These are phyloP conservation scores for Mycena crocata DNA, from an alignment of 768 basidiomycete genomes.

Conservation along the genomic window DNA sequence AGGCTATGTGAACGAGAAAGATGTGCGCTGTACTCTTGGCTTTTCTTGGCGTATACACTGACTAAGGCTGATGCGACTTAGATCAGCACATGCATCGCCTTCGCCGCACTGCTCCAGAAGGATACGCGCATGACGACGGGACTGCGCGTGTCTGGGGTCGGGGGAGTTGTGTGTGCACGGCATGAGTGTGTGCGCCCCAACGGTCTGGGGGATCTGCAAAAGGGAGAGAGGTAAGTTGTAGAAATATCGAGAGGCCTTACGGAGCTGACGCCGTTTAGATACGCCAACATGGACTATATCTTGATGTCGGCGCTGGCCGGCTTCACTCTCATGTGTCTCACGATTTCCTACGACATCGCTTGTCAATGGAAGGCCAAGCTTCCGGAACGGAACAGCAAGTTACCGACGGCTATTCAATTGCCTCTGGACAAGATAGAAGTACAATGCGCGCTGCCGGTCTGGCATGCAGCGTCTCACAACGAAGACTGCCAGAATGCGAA, in stretches of 20 bases:
- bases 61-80: not conserved
- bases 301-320: conserved; percentile 28
- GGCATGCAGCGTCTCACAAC: conserved; percentile 28
- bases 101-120: conserved; percentile 33
- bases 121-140: conserved; percentile 29
- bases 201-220: too few relatives aligned
- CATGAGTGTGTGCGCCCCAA: conserved; percentile 32
- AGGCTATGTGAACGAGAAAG: conserved; percentile 15
- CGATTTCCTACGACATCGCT: conserved; percentile 40
- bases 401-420: not conserved
- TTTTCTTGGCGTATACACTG: not conserved
- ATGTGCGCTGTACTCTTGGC: conserved; percentile 10
- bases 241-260: conserved; percentile 39
- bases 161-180: conserved; percentile 26
- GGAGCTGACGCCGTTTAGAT: conserved; percentile 32
- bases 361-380: too few relatives aligned
- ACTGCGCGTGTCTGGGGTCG: conserved; percentile 24
- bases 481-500: conserved; percentile 20
- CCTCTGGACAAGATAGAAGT: not conserved
- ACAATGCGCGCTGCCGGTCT: conserved; percentile 23
- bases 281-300: conserved; percentile 39
- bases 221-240: too few relatives aligned
- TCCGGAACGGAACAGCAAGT: conserved; percentile 20
- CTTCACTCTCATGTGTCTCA: conserved; percentile 1
- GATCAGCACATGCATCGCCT: conserved; percentile 33